Evolutionary conservation across 164 flowering plant species (phyloP), one percentile per base, ranked within the genome.

Genomic region (Chloranthus sessilifolius): DNA sequence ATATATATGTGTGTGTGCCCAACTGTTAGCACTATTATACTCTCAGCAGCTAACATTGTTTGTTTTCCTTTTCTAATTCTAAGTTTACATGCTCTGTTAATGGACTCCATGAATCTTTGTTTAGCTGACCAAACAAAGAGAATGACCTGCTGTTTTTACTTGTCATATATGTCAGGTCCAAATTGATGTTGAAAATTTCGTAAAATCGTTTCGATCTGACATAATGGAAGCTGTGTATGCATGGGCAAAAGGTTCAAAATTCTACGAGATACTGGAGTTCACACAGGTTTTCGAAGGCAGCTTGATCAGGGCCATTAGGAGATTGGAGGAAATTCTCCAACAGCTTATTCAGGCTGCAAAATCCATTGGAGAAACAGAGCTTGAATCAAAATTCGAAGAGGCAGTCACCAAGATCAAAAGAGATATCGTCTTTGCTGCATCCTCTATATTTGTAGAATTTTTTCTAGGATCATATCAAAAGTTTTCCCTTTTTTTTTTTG

Each of bases 351-450:
- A 41, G 50, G 95, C 99, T 9, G 88, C 97, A 7, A 82, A 82
- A 46, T 84, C 99, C 28, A 72, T 92, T 19, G 99, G 99, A 41
- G 99, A 92, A 64, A 80, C 81, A 4, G 80, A 89, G 41, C 89
- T 89, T 16, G 85, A 86, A 58, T 28, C 72, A 9, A 89, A 87
- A 66, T 84, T 89, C 54, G 88, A 94, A 61, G 95, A 81, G 40
- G 95, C 96, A 37, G 92, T 94, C 55, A 65, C 83, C 33, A 87
- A 77, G 75, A 94, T 94, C 64, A 94, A 94, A 74, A 81, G 99
- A 58, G 99, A 94, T 56, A 94, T 94, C 14, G 99, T 94, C 19
- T 94, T 89, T 65, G 99, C 99, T 10, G 99, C 96, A 59, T 94
- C 97, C n/a, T 38, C 61, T 94, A 16, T 94, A 94, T 64, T 71